phyloP scores from a whole-genome alignment of 768 basidiomycete species.

The Phaeotremella skinneri region DNA sequence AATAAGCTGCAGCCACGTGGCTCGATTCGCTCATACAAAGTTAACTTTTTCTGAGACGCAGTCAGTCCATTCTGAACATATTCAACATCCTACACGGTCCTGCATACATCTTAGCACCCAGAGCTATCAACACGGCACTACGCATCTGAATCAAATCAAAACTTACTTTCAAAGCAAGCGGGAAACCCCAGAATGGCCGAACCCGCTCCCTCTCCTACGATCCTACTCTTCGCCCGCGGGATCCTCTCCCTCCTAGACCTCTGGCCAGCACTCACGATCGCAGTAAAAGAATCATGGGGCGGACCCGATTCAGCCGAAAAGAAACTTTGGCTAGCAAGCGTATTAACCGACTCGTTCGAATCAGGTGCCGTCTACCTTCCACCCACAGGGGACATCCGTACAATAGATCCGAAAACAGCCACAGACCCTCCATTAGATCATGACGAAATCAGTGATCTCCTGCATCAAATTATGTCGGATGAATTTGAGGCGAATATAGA shows the following conservation, averaged over 20 bases:
- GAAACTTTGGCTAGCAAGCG: conserved; percentile 76
- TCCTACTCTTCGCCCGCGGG: conserved; percentile 74
- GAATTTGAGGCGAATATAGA: conserved; percentile 83
- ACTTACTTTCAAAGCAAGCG: no score
- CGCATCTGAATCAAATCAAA: no score
- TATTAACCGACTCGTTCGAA: conserved; percentile 54
- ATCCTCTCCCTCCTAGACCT: conserved; percentile 73
- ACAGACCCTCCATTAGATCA: conserved; percentile 58
- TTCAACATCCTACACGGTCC: no score
- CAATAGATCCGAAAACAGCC: conserved; percentile 27
- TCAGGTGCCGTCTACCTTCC: conserved; percentile 64
- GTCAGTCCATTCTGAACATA: no score
- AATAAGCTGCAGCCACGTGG: no score
- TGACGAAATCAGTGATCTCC: conserved; percentile 73
- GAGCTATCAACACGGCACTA: not conserved
- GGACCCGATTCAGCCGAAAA: conserved; percentile 69
- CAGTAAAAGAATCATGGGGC: conserved; percentile 83
- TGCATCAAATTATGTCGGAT: conserved; percentile 79
- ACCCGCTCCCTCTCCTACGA: conserved; percentile 19
- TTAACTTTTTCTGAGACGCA: no score
- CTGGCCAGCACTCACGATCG: conserved; percentile 84
- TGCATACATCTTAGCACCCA: no score
- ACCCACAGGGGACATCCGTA: conserved; percentile 34
- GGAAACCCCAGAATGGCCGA: no score
- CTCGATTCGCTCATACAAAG: no score